Evolutionary conservation across 495 filamentous ascomycete genomes (phyloP).

Genomic region (Viridothelium virens): DNA sequence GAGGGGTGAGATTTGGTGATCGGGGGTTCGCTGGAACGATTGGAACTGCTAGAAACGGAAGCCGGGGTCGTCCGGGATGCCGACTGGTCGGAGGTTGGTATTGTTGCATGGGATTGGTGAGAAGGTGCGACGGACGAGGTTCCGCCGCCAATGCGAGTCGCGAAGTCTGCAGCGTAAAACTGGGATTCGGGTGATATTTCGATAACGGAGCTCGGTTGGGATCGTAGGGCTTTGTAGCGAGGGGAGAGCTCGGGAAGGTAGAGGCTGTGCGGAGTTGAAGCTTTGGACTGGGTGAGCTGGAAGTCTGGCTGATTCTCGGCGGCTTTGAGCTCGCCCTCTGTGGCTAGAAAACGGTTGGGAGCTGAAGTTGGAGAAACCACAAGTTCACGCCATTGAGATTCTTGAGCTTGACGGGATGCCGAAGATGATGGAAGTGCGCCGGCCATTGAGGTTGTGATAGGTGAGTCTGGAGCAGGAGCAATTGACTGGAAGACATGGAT

Average conservation of each 20-base stretch:
- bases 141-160: conserved; percentile 67
- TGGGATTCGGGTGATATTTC: conserved; percentile 84
- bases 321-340: conserved; percentile 4
- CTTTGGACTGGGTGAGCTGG: conserved; percentile 65
- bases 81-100: conserved; percentile 35
- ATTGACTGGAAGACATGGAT: conserved; percentile 89
- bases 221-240: conserved; percentile 68
- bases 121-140: conserved; percentile 37
- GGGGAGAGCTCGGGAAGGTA: conserved; percentile 78
- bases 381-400: conserved; percentile 76
- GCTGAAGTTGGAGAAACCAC: conserved; percentile 59
- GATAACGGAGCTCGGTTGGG: conserved; percentile 56
- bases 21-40: conserved; percentile 13
- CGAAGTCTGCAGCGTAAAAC: conserved; percentile 70
- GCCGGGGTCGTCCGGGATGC: conserved; percentile 12
- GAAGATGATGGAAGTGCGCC: conserved; percentile 32
- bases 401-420: conserved; percentile 40
- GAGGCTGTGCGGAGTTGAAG: conserved; percentile 68
- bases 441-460: conserved; percentile 34
- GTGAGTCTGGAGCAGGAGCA: conserved; percentile 39
- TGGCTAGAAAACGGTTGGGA: conserved; percentile 44
- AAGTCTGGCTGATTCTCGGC: conserved; percentile 54
- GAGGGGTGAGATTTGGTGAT: conserved; percentile 50
- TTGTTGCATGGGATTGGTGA: background rate
- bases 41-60: conserved; percentile 15